Conservation (phyloP, 257 asterid genomes). For the Handroanthus guayacan region DNA sequence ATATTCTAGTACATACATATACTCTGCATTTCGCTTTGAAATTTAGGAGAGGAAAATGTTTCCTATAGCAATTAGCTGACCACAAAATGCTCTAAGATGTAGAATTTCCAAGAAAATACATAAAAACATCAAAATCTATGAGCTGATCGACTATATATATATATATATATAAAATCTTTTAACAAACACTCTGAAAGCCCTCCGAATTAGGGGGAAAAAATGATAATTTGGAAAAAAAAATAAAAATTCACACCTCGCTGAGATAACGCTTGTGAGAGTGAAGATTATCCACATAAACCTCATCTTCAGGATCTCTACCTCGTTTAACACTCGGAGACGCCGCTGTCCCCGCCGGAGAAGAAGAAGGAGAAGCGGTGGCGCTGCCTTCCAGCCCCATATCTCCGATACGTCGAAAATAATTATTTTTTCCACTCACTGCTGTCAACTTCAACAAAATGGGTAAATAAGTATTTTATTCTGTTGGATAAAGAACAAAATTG, state of each 20-base stretch:
- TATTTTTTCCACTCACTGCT: constrained; percentile 15
- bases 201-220: neutral
- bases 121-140: neutral
- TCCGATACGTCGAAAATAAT: neutral
- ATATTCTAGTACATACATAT: neutral
- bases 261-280: constrained; percentile 95
- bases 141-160: no score
- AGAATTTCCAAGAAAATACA: constrained; percentile 16
- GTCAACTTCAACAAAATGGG: constrained; percentile 30
- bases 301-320: constrained; percentile 90
- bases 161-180: no score
- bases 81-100: neutral
- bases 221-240: neutral
- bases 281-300: constrained; percentile 90
- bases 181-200: neutral
- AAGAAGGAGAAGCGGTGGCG: constrained; percentile 45
- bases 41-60: neutral
- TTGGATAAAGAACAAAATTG: neutral
- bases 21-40: neutral
- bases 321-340: constrained; percentile 65
- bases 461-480: neutral
- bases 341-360: constrained; percentile 45
- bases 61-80: neutral
- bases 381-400: constrained; percentile 63
- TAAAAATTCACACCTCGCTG: constrained; percentile 68